Evolutionary conservation across 2,329 filamentous ascomycete species (phyloP), one percentile per base, ranked within the genome.

Genomic region (Pseudogymnoascus sp.): DNA sequence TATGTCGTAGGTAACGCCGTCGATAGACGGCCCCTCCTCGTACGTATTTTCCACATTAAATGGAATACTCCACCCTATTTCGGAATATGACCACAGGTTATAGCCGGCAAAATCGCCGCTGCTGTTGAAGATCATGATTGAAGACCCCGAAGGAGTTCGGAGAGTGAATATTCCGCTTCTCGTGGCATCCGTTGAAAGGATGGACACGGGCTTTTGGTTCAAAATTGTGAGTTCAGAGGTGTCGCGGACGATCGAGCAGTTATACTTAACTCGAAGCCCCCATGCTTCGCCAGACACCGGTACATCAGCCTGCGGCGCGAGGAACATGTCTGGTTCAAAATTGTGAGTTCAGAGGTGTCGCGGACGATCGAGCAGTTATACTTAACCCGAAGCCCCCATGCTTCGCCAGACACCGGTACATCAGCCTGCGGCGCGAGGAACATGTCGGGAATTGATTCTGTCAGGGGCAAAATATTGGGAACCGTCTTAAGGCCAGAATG

Each of bases 361-460:
- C 23, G 23, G 19, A 61, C 19, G n/a, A 31, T 33, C 2, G 59
- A 31, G 59, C 59, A 61, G 12, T 61, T n/a, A 49, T 61, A 61
- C 23, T 45, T 39, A 7, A 61, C 10, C 16, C 37, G 11, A 43
- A 61, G 43, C 14, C 59, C 59, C 59, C 59, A 61, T 61, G 33
- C 21, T 12, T 41, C n/a, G 11, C 59, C 59, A 12, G 59, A 43
- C 6, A 61, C 38, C 7, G 59, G 59, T 21, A 31, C 37, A 29
- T 45, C 43, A 43, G 33, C 59, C 31, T 61, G 59, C 23, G 59
- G 59, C 12, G 59, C 38, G 8, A 61, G 37, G 31, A 61, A 61
- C 38, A 61, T 41, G 10, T 31, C 59, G 23, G 43, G 38, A 19
- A 61, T 31, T 5, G 59, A 61, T 14, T 33, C 59, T 12, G 59